These are phyloP conservation scores for Triticum timopheevii DNA, from an alignment of 176 grass and related monocot genomes.

Conservation along the genomic window DNA sequence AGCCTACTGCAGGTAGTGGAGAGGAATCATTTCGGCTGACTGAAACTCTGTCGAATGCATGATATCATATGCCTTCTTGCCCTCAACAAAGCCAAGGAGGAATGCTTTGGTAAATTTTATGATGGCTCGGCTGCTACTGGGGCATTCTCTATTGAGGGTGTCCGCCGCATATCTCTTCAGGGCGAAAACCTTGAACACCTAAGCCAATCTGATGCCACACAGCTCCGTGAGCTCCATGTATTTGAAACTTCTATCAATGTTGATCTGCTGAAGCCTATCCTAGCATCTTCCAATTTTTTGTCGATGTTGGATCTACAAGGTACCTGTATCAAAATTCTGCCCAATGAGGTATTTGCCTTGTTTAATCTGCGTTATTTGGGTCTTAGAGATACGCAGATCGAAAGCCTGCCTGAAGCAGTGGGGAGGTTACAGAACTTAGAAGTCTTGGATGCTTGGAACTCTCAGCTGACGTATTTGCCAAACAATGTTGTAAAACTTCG, in stretches of 20 bases:
- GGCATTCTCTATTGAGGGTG: too few relatives aligned
- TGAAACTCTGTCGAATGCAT: not conserved
- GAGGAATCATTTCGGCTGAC: constrained; percentile 7
- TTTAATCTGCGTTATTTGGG: too few relatives aligned
- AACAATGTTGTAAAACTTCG: not conserved
- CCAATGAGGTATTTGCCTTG: too few relatives aligned
- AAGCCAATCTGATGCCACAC: too few relatives aligned
- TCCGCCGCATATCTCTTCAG: too few relatives aligned
- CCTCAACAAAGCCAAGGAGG: not conserved
- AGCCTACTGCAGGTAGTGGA: constrained; percentile 19
- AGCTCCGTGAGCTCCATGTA: too few relatives aligned
- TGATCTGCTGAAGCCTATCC: too few relatives aligned
- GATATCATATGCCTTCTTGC: not conserved
- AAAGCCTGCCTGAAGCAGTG: not conserved
- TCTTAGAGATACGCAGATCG: fast-evolving
- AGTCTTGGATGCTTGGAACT: fast-evolving
- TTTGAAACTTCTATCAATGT: too few relatives aligned
- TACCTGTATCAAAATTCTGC: fast-evolving
- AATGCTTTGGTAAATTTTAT: constrained; percentile 10
- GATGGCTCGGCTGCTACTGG: not conserved
- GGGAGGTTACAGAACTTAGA: not conserved
- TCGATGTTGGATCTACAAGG: too few relatives aligned
- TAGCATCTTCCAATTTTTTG: too few relatives aligned
- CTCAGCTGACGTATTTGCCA: not conserved
- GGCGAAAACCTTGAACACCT: too few relatives aligned